Evolutionary conservation across 306 rosid genomes (phyloP), one percentile per base, ranked within the genome.

Genomic region (Trifolium dubium): DNA sequence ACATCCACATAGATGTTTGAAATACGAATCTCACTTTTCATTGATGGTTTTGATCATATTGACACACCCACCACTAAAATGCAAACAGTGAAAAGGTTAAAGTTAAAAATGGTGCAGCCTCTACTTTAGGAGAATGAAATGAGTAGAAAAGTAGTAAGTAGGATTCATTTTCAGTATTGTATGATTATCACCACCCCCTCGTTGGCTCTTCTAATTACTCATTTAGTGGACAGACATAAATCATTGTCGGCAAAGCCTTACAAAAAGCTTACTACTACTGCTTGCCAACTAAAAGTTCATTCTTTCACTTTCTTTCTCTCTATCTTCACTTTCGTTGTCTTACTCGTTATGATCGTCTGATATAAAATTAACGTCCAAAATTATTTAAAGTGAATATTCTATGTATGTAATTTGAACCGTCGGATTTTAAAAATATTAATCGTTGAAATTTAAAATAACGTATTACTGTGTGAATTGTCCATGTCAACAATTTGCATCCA

Each of bases 171-270:
- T 55, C 37, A 78, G 81, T 80, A 68, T 76, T 31, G 78, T 82
- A 69, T 77, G 10, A 34, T 50, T 2, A 73, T 35, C 15, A 37
- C 64, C 65, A 37, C 64, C 65, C 82, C 74, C 80, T 77, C 28
- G 19, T 80, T 64, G 66, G 73, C 58, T 60, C 61, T 73, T 72
- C 46, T 84, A 84, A 76, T 87, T 80, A 72, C 81, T 84, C 34
- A 73, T 84, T 86, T 75, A 78, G 91, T 79, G 86, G 75, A 78
- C 46, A 89, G 81, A 79, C 81, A 86, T 51, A 81, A 83, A 79
- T 85, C 73, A 73, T 83, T 90, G 95, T 89, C 97, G 86, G 89
- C 86, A 83, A 76, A 81, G 69, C 37, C 75, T 79, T 64, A 75
- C 56, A 49, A 37, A 61, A 88, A 50, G 10, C 67, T 64, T 28